Base-by-base conservation (phyloP, 306 rosid genomes). In the Trifolium repens region DNA sequence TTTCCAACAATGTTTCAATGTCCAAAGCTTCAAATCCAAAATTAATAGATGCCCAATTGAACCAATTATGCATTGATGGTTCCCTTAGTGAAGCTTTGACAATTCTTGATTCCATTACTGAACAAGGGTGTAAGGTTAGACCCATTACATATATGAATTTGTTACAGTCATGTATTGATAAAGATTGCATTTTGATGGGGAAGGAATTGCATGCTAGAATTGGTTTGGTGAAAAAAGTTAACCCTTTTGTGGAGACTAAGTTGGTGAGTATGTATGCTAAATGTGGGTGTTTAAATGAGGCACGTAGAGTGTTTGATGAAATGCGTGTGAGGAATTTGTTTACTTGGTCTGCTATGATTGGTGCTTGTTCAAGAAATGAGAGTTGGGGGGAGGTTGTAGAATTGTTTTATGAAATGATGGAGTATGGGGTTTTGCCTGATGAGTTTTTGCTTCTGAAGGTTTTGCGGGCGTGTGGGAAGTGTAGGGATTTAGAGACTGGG, bases 311-410 rank as follows among this genome's bases (percentile, higher is more conserved):
- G 80, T 94, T 94, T 54, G 89, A 90, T 74, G 87, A 71, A 85
- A 94, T 94, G 92, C 83, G 66, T 32, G 90, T 89, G 81, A 87
- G 91, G 64, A 94, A 94, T 79, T 81, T 94, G 90, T 94, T 82
- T 81, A 74, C 99, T 68, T 94, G 99, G 99, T 94, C 99, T 15
- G 97, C 99, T 5, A 94, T 94, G 88, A 90, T 92, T 49, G 97
- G 99, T 13, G 97, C 89, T 3, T 90, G 90, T 78, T 83, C 83
- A 0, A 86, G 97, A 78, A 88, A 79, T 22, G 83, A 57, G 66
- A 78, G 85, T 76, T 94, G 96, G 96, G 83, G 27, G 73, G 93
- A 92, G 24, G 96, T 85, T 34, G 84, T 89, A 19, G 82, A 77
- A 16, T 89, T 92, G 17, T 94, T 91, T 79, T 84, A 78, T 76